Conservation (phyloP, 148 eudicot species). For the Persicaria maculosa region DNA sequence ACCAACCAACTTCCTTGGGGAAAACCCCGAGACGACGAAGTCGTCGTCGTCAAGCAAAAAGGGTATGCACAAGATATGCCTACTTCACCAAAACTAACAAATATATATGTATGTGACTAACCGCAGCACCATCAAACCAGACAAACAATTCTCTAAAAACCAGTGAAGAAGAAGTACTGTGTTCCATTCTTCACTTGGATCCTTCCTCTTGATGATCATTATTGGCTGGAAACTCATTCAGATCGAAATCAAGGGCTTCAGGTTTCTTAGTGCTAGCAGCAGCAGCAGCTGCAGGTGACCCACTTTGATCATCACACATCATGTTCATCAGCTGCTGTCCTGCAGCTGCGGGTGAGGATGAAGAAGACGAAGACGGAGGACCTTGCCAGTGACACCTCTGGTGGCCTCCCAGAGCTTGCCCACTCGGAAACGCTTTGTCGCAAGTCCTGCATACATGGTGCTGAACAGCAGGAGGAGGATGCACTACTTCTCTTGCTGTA, state of each 20-base stretch:
- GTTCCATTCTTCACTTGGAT: not conserved
- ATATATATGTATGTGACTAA: not conserved
- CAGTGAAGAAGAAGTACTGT: not conserved
- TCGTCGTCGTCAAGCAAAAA: too few species aligned
- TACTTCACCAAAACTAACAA: not conserved
- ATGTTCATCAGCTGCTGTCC: not conserved
- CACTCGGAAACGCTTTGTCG: not conserved
- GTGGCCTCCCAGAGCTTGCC: slow-evolving; percentile 3
- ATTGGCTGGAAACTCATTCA: not conserved
- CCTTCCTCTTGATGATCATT: not conserved
- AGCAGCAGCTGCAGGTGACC: too few species aligned
- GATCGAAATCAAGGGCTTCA: not conserved
- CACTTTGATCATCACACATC: not conserved
- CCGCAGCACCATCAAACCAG: not conserved
- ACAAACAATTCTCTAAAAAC: not conserved
- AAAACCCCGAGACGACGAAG: too few species aligned
- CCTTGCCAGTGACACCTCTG: not conserved
- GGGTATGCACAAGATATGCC: too few species aligned
- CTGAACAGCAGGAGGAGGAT: not conserved
- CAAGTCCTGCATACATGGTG: not conserved
- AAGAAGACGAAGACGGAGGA: not conserved
- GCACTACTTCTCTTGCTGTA: not conserved
- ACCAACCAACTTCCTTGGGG: too few species aligned
- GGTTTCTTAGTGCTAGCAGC: too few species aligned
- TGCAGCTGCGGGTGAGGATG: not conserved